Conservation (phyloP, 768 basidiomycete species). For the Russula foetens region DNA sequence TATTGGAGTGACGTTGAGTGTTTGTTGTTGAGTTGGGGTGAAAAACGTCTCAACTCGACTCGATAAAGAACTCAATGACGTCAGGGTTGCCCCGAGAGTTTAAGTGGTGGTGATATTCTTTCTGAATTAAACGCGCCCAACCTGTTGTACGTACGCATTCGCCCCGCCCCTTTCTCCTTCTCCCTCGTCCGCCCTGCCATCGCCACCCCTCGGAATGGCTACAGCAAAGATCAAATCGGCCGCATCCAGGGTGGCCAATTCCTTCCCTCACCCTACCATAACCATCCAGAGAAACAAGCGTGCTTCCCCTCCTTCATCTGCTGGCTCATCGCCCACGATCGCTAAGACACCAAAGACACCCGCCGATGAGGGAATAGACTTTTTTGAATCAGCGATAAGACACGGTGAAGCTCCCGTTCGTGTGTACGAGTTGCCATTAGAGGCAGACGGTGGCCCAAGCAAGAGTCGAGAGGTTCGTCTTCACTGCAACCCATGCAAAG, state of each 20-base stretch:
- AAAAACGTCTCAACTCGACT: no score
- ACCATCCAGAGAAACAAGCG: constrained; percentile 8
- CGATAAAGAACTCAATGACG: neutral
- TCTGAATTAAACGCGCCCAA: no score
- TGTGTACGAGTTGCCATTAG: constrained; percentile 82
- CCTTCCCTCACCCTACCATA: constrained; percentile 9
- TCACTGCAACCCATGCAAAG: neutral
- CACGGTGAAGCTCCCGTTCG: constrained; percentile 56
- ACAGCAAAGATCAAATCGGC: constrained; percentile 10
- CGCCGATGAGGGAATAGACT: constrained; percentile 86
- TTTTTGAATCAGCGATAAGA: constrained; percentile 55
- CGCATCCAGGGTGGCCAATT: neutral
- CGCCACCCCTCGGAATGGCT: constrained; percentile 3
- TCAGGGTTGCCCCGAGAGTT: neutral
- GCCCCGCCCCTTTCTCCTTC: neutral
- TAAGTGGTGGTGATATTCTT: neutral
- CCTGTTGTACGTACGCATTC: neutral
- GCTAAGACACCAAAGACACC: constrained; percentile 72
- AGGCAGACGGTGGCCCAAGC: constrained; percentile 84
- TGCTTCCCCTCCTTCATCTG: constrained; percentile 2
- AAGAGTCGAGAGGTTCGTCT: constrained; percentile 72
- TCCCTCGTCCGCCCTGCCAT: neutral
- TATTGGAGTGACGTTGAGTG: neutral
- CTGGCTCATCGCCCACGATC: constrained; percentile 15
- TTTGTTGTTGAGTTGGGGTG: no score